Percentiles rank a stretch among this genome's conserved stretches.
These are phyloP conservation scores for Penicillium arizonense DNA, from an alignment of 495 filamentous ascomycete genomes.

Conservation along the genomic window DNA sequence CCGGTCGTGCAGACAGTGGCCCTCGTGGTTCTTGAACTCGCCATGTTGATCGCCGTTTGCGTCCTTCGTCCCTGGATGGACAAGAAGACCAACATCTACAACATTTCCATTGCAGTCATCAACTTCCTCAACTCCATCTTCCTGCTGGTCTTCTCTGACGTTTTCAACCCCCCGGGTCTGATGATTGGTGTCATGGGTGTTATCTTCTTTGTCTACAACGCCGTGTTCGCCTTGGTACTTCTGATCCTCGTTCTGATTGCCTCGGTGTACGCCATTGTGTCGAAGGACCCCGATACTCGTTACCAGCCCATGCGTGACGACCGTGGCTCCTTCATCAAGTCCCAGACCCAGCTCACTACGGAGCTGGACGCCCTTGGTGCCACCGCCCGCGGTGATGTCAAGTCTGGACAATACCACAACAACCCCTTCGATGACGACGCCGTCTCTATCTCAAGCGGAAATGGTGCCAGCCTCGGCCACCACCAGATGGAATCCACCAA, in stretches of 20 bases:
- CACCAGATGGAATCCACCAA: slow-evolving; percentile 27
- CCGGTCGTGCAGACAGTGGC: slow-evolving; percentile 82
- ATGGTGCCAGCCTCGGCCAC: slow-evolving; percentile 31
- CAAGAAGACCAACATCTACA: slow-evolving; percentile 97
- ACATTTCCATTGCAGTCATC: slow-evolving; percentile 84
- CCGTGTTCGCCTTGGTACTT: slow-evolving; percentile 80
- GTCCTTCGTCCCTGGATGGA: slow-evolving; percentile 97
- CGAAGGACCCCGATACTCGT: slow-evolving; percentile 93
- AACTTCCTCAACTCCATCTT: slow-evolving; percentile 93
- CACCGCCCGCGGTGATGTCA: slow-evolving; percentile 83
- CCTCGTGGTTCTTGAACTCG: slow-evolving; percentile 81
- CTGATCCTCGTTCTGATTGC: slow-evolving; percentile 85
- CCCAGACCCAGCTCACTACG: slow-evolving; percentile 81
- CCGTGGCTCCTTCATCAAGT: slow-evolving; percentile 97
- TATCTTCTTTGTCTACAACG: slow-evolving; percentile 90
- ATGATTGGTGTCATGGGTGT: slow-evolving; percentile 94
- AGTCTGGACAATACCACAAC: slow-evolving; percentile 64
- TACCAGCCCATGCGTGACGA: slow-evolving; percentile 98
- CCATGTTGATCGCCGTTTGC: slow-evolving; percentile 71
- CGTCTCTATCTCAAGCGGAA: slow-evolving; percentile 58
- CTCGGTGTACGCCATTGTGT: slow-evolving; percentile 76
- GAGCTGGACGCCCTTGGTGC: slow-evolving; percentile 92
- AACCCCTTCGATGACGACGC: slow-evolving; percentile 79
- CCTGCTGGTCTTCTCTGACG: slow-evolving; percentile 76
- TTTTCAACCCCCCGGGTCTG: slow-evolving; percentile 82